Evolutionary conservation across 2,329 filamentous ascomycete genomes (phyloP), one percentile per base, ranked within the genome.

Genomic region (Alternaria brassicae): DNA sequence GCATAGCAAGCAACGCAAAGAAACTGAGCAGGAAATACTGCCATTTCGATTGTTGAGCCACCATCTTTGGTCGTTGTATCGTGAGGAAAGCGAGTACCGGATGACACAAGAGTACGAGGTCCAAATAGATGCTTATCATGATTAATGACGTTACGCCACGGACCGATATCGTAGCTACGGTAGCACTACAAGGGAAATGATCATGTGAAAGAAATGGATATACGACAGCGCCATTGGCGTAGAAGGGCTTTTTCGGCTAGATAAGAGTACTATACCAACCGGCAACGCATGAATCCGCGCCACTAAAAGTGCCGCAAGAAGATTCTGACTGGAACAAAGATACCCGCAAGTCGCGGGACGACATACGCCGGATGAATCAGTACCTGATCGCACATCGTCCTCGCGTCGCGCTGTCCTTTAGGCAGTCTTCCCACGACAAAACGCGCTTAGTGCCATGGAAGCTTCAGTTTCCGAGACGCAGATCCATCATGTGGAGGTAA

Each of bases 21-120:
- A 75, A 75, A 5, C 69, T 70, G 41, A 74, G 37, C 27, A 67
- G 34, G 27, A 73, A 72, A 45, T 72, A 74, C 39, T 73, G 69
- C 58, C 71, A 58, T 41, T 56, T 66, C 6, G 70, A 68, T 32
- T 64, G 50, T 28, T 63, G 69, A 6, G 56, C 53, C 25, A 61
- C 58, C 68, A 72, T 73, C 53, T 66, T 68, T 17, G 65, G 62
- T 67, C 71, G 54, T 67, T 70, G 66, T 30, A 69, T 62, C 3
- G 68, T 66, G 28, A 76, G 56, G 55, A 75, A 59, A 40, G 73
- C 74, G 12, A 77, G 49, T 3, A 76, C 58, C 0, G 74, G 72
- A 53, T 73, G 72, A 62, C 69, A 75, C 53, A 75, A 47, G 9
- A 76, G 71, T 40, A 68, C 74, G 55, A 74, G 53, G 58, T 75